Conservation (phyloP, 2,329 filamentous ascomycete species). For the Coniosporium tulheliwenetii region DNA sequence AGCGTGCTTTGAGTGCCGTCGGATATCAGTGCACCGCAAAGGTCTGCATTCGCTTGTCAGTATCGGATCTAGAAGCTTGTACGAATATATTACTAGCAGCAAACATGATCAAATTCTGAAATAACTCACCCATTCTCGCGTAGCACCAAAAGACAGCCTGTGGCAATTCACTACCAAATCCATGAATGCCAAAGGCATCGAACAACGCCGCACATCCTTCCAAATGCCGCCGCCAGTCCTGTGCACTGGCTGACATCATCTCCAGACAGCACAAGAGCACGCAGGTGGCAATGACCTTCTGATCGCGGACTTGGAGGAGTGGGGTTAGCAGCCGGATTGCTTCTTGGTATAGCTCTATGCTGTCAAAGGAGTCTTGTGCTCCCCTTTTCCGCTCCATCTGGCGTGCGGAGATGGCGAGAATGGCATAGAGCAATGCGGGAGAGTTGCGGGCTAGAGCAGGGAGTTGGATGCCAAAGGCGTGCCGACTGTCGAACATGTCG, state of each 20-base stretch:
- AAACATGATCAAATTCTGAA: no score
- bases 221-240: conserved; percentile 35
- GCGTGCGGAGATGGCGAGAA: conserved; percentile 29
- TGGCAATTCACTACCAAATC: no score
- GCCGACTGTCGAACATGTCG: no score
- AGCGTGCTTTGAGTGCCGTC: no score
- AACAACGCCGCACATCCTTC: conserved; percentile 37
- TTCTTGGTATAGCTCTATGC: conserved; percentile 33
- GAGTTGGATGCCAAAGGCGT: no score
- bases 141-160: no score
- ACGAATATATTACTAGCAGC: no score
- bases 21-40: no score
- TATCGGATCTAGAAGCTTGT: no score
- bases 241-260: conserved; percentile 24
- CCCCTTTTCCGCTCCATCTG: conserved; percentile 23
- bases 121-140: no score
- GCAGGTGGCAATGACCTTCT: conserved; percentile 35
- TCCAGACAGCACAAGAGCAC: conserved; percentile 39
- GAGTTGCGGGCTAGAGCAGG: no score
- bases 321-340: conserved; percentile 35
- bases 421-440: neutral
- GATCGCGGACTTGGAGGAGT: conserved; percentile 29
- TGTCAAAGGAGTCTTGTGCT: conserved; percentile 8
- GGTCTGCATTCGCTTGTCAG: no score
- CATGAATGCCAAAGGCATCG: neutral